Evolutionary conservation across 169 alveolate species (phyloP).

Genomic region (Theileria luwenshuni): DNA sequence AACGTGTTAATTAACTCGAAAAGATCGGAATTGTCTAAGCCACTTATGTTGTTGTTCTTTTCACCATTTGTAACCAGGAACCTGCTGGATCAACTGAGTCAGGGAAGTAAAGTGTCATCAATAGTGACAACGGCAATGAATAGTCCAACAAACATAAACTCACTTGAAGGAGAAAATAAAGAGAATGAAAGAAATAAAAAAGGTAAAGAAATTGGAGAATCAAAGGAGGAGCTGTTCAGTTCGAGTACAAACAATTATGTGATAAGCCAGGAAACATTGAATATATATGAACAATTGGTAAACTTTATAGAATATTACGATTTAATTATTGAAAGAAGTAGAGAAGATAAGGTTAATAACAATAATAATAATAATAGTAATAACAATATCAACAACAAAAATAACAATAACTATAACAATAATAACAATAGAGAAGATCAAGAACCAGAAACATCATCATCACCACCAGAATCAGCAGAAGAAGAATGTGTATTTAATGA

Average conservation of each 20-base stretch:
- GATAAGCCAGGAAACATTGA: background rate
- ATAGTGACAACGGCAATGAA: constrained; percentile 1
- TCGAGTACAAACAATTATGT: background rate
- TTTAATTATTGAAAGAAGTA: background rate
- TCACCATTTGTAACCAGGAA: constrained; percentile 12
- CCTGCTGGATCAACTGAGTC: too few species aligned
- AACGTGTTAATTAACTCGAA: background rate
- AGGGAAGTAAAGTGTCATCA: constrained; percentile 3
- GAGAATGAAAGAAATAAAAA: too few species aligned
- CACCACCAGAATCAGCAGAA: background rate
- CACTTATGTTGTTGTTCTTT: constrained; percentile 10
- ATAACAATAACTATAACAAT: too few species aligned
- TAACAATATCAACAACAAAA: background rate
- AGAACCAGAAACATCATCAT: background rate
- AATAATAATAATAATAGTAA: background rate
- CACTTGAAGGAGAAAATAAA: background rate
- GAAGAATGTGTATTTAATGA: constrained; percentile 42
- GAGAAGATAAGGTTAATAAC: background rate
- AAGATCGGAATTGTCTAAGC: constrained; percentile 26
- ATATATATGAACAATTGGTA: background rate
- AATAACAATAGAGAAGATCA: background rate
- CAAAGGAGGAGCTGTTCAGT: too few species aligned
- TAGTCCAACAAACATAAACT: constrained; percentile 5
- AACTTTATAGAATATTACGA: background rate
- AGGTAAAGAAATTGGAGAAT: too few species aligned